A percentile compares a stretch with the other conserved stretches of the same genome.
Conservation (phyloP, 2,329 filamentous ascomycete species). For the Anthostomella pinea region DNA sequence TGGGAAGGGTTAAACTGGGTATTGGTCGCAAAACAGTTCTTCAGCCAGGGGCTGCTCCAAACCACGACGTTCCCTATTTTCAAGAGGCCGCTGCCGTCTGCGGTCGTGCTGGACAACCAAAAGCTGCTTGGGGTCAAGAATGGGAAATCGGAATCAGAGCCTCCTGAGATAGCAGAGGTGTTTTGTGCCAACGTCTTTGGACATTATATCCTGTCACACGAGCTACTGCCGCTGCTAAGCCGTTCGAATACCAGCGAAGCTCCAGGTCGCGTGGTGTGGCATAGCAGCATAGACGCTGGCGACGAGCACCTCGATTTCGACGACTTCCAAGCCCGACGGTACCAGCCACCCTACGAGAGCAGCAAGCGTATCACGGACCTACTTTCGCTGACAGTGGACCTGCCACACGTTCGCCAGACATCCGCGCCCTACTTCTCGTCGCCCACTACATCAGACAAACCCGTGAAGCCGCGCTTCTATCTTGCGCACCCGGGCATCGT, state of each 20-base stretch:
- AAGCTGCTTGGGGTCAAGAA: slow-evolving; percentile 25
- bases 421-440: slow-evolving; percentile 55
- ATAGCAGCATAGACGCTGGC: slow-evolving; percentile 73
- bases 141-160: slow-evolving; percentile 28
- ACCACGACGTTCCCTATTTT: slow-evolving; percentile 74
- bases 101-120: slow-evolving; percentile 41
- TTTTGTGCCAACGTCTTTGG: slow-evolving; percentile 95
- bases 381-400: slow-evolving; percentile 67
- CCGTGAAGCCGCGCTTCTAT: slow-evolving; percentile 63
- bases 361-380: slow-evolving; percentile 86
- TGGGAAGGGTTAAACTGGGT: slow-evolving; percentile 78
- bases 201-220: slow-evolving; percentile 85
- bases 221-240: slow-evolving; percentile 70
- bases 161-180: slow-evolving; percentile 70
- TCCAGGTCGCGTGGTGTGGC: slow-evolving; percentile 77
- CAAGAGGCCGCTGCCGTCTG: slow-evolving; percentile 61
- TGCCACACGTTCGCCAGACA: slow-evolving; percentile 61
- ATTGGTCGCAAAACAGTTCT: slow-evolving; percentile 48
- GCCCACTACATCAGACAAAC: slow-evolving; percentile 15
- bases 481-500: slow-evolving; percentile 85
- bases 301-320: slow-evolving; percentile 52
- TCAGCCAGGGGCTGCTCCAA: slow-evolving; percentile 61
- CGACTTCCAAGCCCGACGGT: slow-evolving; percentile 73
- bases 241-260: slow-evolving; percentile 39
- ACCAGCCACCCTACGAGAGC: slow-evolving; percentile 71